Base-by-base conservation (phyloP, 192 early-diverging fungal genomes). In the Entrophospora sp. region DNA sequence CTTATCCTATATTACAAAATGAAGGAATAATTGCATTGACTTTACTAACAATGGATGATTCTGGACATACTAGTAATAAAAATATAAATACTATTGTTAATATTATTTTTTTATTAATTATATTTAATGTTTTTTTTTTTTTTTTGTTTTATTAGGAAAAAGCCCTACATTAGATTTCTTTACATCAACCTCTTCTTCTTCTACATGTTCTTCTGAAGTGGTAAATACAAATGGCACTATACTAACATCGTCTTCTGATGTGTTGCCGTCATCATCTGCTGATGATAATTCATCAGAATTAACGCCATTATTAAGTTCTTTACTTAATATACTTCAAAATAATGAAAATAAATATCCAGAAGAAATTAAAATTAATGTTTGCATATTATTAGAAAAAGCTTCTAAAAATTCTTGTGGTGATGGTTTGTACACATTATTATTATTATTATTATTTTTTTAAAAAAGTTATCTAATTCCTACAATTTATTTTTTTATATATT, bases 11-110 rank as follows among this genome's bases (percentile, higher is more conserved):
- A 10, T 67, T 84, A 2, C 80, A 84, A 55, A 84, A 80, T 60
- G 82, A 84, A 35, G 82, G 80, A 12, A 62, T 81, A 43, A 76
- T 84, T 37, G 78, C 78, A 13, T 68, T 84, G 42, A 81, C 80
- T 0, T 51, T 84, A 36, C 61, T 84, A 30, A 67, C 77, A 32
- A 73, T 66, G 49, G 64, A 66, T 55, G 64, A 66, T 66, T 55
- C 64, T 4, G 64, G 49, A 10, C 37, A 37, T 31, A 8, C 22
- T 35, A 14, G 34, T 55, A 51, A 51, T 36, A 53, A 32, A 13
- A 20, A 25, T 8, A 46, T 20, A 34, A 36, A 13, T 36, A 48
- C 8, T 42, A 18, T 57, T 9, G 16, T 60, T 51, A 18, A 18
- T 36, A 8, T 30, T 22, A 44, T 32, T 40, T 36, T 30, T 31